Evolutionary conservation across 495 filamentous ascomycete species (phyloP).

Genomic region (Aspergillus saccharolyticus): DNA sequence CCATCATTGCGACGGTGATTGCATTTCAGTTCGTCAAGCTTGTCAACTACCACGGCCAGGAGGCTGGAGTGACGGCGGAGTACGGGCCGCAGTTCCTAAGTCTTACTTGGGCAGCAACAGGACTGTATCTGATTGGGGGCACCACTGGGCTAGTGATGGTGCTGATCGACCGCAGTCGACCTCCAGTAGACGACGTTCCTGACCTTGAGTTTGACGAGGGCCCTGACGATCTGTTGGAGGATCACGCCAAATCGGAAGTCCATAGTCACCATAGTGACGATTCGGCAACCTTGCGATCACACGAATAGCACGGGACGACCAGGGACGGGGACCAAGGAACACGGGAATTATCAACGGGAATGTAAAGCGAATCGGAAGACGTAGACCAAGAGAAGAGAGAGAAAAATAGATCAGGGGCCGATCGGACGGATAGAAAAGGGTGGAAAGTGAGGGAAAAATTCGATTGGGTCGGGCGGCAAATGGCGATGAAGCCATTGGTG

Average conservation of each 20-base stretch:
- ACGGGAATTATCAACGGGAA: background rate
- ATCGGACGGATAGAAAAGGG: background rate
- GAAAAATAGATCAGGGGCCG: background rate
- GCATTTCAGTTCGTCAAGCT: constrained; percentile 51
- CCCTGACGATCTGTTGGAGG: background rate
- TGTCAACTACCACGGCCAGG: constrained; percentile 53
- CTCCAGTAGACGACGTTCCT: background rate
- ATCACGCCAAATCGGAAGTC: background rate
- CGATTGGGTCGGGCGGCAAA: background rate
- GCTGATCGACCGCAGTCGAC: constrained; percentile 20
- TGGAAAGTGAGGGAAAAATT: background rate
- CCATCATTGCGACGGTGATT: constrained; percentile 58
- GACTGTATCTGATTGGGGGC: constrained; percentile 42
- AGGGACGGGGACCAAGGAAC: background rate
- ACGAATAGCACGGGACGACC: background rate
- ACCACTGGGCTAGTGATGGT: constrained; percentile 24
- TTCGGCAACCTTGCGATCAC: background rate
- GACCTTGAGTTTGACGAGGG: background rate
- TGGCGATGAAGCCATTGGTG: background rate
- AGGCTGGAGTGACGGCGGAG: constrained; percentile 47
- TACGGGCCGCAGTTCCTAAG: constrained; percentile 53
- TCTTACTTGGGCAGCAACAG: constrained; percentile 57
- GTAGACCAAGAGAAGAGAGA: background rate
- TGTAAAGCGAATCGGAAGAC: background rate
- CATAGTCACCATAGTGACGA: background rate